Evolutionary conservation across 177 flowering plant genomes (phyloP).

Genomic region (Vitis hybrid): DNA sequence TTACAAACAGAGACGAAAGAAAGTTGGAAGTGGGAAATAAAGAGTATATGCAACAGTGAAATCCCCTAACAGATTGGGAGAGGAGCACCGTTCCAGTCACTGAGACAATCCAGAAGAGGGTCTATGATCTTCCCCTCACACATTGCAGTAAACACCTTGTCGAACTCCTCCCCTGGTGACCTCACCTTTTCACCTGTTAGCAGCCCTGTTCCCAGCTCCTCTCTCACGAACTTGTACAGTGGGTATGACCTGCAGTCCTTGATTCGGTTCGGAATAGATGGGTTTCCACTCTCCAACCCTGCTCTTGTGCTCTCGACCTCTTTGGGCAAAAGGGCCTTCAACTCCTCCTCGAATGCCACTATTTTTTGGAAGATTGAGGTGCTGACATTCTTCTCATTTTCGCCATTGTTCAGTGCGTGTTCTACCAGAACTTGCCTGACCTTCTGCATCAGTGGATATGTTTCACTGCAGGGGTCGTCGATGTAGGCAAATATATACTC

Average conservation of each 20-base stretch:
- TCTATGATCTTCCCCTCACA: conserved; percentile 60
- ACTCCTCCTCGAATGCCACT: conserved; percentile 52
- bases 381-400: conserved; percentile 38
- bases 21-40: background rate
- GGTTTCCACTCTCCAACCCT: conserved; percentile 38
- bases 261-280: conserved; percentile 42
- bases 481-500: conserved; percentile 47
- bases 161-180: conserved; percentile 73
- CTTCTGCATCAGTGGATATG: conserved; percentile 60
- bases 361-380: conserved; percentile 58
- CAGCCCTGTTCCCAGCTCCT: conserved; percentile 42
- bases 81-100: conserved; percentile 70
- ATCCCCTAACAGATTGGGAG: conserved; percentile 46
- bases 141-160: conserved; percentile 63
- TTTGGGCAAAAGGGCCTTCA: conserved; percentile 45
- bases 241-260: conserved; percentile 66
- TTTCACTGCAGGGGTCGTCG: conserved; percentile 61
- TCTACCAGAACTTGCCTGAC: conserved; percentile 57
- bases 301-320: conserved; percentile 52
- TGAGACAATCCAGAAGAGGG: conserved; percentile 61
- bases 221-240: conserved; percentile 61
- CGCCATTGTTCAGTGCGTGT: conserved; percentile 43
- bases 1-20: background rate
- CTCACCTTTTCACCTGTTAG: conserved; percentile 54
- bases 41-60: background rate